Percentiles rank a stretch among this genome's conserved stretches.
Evolutionary conservation across 1,284 basidiomycete genomes (phyloP).

Genomic region (Rhodotorula mucilaginosa): DNA sequence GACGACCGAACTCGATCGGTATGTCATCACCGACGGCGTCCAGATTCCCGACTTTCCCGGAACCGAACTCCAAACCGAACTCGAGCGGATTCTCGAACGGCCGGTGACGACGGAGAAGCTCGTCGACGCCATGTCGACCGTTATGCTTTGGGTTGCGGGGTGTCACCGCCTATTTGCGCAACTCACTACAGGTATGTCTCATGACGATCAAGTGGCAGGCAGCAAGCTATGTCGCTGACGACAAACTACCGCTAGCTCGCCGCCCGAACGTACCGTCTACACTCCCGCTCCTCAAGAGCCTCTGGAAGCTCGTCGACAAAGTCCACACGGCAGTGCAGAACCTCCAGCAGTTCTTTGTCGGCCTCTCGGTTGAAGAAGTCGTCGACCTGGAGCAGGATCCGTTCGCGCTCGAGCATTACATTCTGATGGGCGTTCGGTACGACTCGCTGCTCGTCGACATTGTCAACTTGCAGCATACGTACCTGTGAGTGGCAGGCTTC

Average conservation of each 20-base stretch:
- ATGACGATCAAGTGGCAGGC: no score
- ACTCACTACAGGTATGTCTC: constrained; percentile 24
- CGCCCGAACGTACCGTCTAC: constrained; percentile 13
- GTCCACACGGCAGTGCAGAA: constrained; percentile 33
- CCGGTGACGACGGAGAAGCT: constrained; percentile 18
- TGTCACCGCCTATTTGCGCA: constrained; percentile 26
- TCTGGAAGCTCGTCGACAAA: constrained; percentile 34
- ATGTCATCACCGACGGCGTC: constrained; percentile 24
- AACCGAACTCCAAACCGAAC: constrained; percentile 13
- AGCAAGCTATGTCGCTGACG: no score
- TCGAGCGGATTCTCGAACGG: constrained; percentile 12
- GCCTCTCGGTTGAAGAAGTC: constrained; percentile 15
- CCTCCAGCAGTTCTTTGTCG: constrained; percentile 33
- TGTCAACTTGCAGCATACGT: constrained; percentile 28
- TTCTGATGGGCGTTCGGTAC: constrained; percentile 33
- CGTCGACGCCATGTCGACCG: constrained; percentile 5
- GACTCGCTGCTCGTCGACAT: constrained; percentile 34
- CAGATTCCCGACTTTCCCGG: constrained; percentile 30
- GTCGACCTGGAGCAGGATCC: constrained; percentile 18
- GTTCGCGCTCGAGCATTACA: constrained; percentile 34
- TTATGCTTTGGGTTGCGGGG: constrained; percentile 29
- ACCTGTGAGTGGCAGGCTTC: constrained; percentile 3
- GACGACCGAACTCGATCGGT: constrained; percentile 25
- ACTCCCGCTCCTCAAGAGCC: constrained; percentile 25
- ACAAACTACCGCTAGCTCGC: constrained; percentile 4